Conservation (phyloP, 176 grass and related monocot species). For the Melocanna baccifera region DNA sequence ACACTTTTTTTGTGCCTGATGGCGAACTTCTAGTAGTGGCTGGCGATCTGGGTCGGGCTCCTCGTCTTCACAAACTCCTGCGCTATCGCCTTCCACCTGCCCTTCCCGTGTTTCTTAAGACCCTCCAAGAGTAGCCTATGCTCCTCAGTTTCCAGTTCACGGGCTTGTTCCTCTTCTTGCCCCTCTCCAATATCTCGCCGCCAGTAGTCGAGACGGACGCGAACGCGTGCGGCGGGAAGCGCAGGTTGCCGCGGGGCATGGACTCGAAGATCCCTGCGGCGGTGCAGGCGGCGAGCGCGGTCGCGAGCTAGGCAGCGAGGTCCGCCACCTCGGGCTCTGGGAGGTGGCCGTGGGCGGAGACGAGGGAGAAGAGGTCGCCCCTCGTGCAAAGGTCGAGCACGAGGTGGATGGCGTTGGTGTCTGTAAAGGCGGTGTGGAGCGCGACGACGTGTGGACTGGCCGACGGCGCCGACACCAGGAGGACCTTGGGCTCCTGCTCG, state of each 20-base stretch:
- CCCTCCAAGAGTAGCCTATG: conserved; percentile 24
- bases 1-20: too few relatives aligned
- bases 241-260: conserved; percentile 54
- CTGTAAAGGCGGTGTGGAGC: conserved; percentile 60
- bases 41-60: conserved; percentile 34
- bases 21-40: conserved; percentile 33
- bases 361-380: conserved; percentile 49
- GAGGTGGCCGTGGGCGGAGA: conserved; percentile 43
- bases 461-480: conserved; percentile 29
- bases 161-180: conserved; percentile 1
- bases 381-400: conserved; percentile 63
- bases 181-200: neutral
- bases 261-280: conserved; percentile 53
- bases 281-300: conserved; percentile 43
- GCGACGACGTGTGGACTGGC: conserved; percentile 44
- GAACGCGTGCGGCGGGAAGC: conserved; percentile 64
- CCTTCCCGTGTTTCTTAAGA: neutral
- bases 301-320: conserved; percentile 20
- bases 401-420: conserved; percentile 55
- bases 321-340: conserved; percentile 63
- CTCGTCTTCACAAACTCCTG: conserved; percentile 9
- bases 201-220: neutral
- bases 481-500: conserved; percentile 64
- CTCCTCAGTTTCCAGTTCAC: neutral
- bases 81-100: conserved; percentile 25